These are phyloP conservation scores for Plasmodium chabaudi DNA, from an alignment of 169 alveolate genomes.

Conservation along the genomic window DNA sequence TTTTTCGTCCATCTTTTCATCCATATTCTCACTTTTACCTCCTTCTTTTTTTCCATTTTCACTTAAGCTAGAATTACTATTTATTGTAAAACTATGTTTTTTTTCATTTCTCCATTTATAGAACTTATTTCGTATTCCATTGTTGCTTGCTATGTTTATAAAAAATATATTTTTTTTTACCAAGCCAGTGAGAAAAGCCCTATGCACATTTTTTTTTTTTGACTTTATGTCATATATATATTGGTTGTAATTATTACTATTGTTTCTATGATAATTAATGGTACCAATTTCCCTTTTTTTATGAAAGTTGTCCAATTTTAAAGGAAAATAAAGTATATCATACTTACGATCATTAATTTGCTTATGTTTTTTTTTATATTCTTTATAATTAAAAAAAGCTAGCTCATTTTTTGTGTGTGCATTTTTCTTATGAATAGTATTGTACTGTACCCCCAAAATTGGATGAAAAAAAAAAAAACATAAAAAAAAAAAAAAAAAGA, in stretches of 20 bases:
- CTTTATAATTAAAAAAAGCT: not conserved
- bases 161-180: too few species aligned
- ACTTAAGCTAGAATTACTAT: not conserved
- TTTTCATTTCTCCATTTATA: not conserved
- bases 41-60: not conserved
- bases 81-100: not conserved
- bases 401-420: conserved; percentile 18
- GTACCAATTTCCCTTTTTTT: too few species aligned
- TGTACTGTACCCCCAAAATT: conserved; percentile 11
- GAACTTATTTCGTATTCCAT: too few species aligned
- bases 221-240: too few species aligned
- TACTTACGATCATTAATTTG: not conserved
- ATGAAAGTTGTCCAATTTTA: not conserved
- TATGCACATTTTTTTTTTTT: too few species aligned
- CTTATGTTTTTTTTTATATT: conserved; percentile 8
- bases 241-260: too few species aligned
- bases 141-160: too few species aligned
- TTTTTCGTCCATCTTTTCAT: not conserved
- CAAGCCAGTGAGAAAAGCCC: too few species aligned
- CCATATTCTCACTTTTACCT: not conserved
- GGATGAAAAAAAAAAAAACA: conserved; percentile 16
- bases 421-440: not conserved
- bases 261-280: too few species aligned
- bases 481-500: conserved; percentile 23
- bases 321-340: conserved; percentile 1